phyloP scores from a whole-genome alignment of 23 red algal genomes.

The Gracilariopsis chorda region DNA sequence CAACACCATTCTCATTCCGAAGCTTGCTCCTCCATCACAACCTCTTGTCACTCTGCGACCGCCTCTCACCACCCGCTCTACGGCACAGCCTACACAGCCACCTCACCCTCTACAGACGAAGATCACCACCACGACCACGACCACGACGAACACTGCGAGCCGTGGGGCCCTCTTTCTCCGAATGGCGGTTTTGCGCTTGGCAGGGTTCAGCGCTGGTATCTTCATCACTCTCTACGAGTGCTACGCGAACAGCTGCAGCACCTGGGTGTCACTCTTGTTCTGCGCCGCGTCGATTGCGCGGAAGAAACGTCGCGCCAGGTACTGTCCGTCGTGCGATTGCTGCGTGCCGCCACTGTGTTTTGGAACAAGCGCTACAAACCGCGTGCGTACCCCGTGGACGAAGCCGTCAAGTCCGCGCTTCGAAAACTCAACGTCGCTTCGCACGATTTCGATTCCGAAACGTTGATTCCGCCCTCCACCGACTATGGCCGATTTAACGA shows the following conservation, averaged over 20 bases:
- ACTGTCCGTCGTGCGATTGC: constrained; percentile 1
- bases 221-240: constrained; percentile 49
- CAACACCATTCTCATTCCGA: neutral
- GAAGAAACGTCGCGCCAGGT: constrained; percentile 28
- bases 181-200: constrained; percentile 64
- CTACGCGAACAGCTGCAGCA: constrained; percentile 14
- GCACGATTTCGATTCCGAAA: constrained; percentile 41
- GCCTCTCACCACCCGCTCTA: neutral
- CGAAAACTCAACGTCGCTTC: neutral
- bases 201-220: constrained; percentile 53
- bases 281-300: constrained; percentile 39
- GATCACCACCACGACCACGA: neutral
- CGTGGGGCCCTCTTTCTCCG: constrained; percentile 40
- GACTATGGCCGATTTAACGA: constrained; percentile 19
- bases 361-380: constrained; percentile 71
- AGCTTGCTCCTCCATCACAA: neutral
- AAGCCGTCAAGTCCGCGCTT: constrained; percentile 12
- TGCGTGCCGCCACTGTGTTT: constrained; percentile 43
- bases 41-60: neutral
- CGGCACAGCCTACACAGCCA: neutral
- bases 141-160: neutral
- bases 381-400: constrained; percentile 42
- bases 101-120: neutral
- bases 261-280: constrained; percentile 35
- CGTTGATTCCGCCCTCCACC: constrained; percentile 23